Evolutionary conservation across 345 rosid genomes (phyloP).

Genomic region (Populus ilicifolia): DNA sequence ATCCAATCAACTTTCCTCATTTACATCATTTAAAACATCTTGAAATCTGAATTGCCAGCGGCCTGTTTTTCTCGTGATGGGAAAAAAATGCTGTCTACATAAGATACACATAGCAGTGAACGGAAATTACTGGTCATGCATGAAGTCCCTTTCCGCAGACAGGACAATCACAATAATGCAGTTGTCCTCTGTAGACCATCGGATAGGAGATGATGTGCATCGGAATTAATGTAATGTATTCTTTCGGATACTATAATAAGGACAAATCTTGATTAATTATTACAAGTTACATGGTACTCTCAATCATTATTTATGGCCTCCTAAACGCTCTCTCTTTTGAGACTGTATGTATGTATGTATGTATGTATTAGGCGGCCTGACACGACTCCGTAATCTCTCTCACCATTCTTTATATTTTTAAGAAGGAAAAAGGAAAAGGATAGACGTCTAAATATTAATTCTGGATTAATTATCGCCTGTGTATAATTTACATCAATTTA

Average conservation of each 20-base stretch:
- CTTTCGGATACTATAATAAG: constrained; percentile 7
- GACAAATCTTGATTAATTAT: constrained; percentile 27
- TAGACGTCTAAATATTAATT: neutral
- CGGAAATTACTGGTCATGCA: too few species aligned
- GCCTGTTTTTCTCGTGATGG: neutral
- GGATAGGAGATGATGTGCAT: neutral
- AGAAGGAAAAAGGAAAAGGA: neutral
- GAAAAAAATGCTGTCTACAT: neutral
- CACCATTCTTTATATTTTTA: neutral
- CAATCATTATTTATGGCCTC: constrained; percentile 2
- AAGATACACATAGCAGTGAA: too few species aligned
- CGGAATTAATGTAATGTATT: neutral
- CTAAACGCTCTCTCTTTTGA: neutral
- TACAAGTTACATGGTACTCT: constrained; percentile 7
- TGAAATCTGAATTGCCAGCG: neutral
- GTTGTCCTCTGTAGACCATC: constrained; percentile 12
- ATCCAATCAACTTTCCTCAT: constrained; percentile 4
- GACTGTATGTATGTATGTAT: too few species aligned
- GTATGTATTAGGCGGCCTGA: neutral
- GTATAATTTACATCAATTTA: too few species aligned
- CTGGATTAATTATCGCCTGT: neutral
- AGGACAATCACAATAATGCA: constrained; percentile 24
- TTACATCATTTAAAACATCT: neutral
- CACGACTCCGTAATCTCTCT: neutral
- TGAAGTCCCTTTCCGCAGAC: neutral